These are phyloP conservation scores for Neonectria sp. DNA, from an alignment of 2,329 filamentous ascomycete genomes.

Conservation along the genomic window DNA sequence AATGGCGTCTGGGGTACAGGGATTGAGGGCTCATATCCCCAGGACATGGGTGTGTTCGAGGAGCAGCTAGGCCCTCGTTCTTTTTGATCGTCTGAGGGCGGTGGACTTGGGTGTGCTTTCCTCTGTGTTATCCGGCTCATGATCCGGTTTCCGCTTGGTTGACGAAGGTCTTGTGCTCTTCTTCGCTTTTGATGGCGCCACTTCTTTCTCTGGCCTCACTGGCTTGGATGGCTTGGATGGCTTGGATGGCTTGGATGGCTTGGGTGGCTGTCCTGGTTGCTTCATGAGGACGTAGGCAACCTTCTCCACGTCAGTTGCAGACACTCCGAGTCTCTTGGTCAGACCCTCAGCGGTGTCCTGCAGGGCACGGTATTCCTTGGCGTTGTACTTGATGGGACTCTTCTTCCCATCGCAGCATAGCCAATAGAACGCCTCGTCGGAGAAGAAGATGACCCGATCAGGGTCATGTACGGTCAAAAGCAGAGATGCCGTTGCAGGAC, in stretches of 20 bases:
- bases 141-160: conserved; percentile 43
- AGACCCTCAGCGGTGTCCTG: conserved; percentile 60
- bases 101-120: conserved; percentile 35
- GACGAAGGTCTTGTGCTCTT: conserved; percentile 21
- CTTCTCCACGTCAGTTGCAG: conserved; percentile 76
- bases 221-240: too few species aligned
- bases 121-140: conserved; percentile 22
- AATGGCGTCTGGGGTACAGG: conserved; percentile 1
- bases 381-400: conserved; percentile 76
- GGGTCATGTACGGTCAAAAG: conserved; percentile 77
- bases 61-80: conserved; percentile 36
- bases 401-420: conserved; percentile 69
- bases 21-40: background rate
- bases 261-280: conserved; percentile 38
- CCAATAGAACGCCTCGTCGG: conserved; percentile 85
- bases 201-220: conserved; percentile 9
- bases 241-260: too few species aligned
- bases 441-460: conserved; percentile 78
- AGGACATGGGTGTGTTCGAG: conserved; percentile 3
- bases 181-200: conserved; percentile 27
- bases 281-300: conserved; percentile 79
- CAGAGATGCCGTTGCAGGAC: conserved; percentile 84
- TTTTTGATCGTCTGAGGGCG: conserved; percentile 45
- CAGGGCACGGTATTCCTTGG: conserved; percentile 77
- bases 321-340: conserved; percentile 65